Evolutionary conservation across 1,284 basidiomycete species (phyloP), one percentile per base, ranked within the genome.

Genomic region (Ganoderma multipileum): DNA sequence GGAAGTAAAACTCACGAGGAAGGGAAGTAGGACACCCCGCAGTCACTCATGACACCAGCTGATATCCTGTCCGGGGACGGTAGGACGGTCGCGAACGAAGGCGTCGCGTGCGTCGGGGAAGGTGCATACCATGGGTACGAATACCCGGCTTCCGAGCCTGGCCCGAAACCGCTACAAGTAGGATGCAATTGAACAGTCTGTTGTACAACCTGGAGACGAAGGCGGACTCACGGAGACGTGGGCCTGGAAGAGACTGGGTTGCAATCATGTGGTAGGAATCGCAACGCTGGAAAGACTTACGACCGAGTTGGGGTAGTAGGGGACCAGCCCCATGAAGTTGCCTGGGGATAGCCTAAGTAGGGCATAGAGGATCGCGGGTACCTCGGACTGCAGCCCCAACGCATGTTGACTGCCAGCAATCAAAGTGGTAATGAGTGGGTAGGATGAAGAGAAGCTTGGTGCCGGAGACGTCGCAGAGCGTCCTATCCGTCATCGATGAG

Each of bases 291-390:
- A 23, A 18, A 16, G 0, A 54, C 52, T 54, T 4, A 54, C 52
- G 52, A 50, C 23, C 47, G 47, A 23, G 11, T 54, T 14, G 26
- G 28, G 14, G 52, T 30, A 18, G 52, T 30, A 30, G 26, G 52
- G 3, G 52, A 16, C 52, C 52, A 54, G 12, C 26, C 52, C 52
- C 52, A 30, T 28, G 28, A 30, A 30, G 52, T 30, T 18, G 28
- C 26, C 28, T 54, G 52, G 14, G 52, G 16, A 30, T 54, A 0
- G 7, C 42, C 42, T 44, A 20, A 6, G 85, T 89, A 50, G 6
- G 41, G 9, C 47, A 50, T 12, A 26, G 47, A 14, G 23, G 47
- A 50, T 23, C n/a, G 26, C 5, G 52, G 9, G 52, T 28, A 54
- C 28, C 52, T 54, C 4, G 52, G 18, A 30, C 52, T 54, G 52